These are phyloP conservation scores for Fennellomyces sp. DNA, from an alignment of 371 early-diverging fungal species.

Conservation along the genomic window DNA sequence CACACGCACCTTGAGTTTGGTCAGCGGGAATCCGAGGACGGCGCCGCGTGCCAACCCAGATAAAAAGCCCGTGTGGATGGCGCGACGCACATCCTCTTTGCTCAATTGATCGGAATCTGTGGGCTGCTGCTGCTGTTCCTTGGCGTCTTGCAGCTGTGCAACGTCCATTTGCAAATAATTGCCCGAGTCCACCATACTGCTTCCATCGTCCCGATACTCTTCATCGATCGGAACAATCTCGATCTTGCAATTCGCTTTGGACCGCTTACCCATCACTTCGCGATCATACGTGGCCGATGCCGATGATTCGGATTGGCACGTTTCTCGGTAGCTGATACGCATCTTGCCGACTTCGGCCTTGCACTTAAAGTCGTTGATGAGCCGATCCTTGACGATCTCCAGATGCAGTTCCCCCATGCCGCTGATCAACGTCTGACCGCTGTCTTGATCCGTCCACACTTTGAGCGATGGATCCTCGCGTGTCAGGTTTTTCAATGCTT, in stretches of 20 bases:
- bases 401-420: constrained; percentile 98
- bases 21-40: constrained; percentile 80
- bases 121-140: neutral
- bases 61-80: constrained; percentile 72
- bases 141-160: neutral
- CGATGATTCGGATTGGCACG: constrained; percentile 46
- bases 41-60: constrained; percentile 82
- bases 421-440: constrained; percentile 88
- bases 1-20: constrained; percentile 63
- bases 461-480: constrained; percentile 92
- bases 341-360: constrained; percentile 85
- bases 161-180: constrained; percentile 18
- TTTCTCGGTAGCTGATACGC: constrained; percentile 89
- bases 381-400: constrained; percentile 85
- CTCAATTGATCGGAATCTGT: constrained; percentile 11
- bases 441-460: constrained; percentile 78
- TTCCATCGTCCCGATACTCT: constrained; percentile 26
- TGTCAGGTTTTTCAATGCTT: constrained; percentile 74
- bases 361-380: constrained; percentile 80
- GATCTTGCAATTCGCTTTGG: constrained; percentile 64
- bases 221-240: constrained; percentile 51
- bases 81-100: constrained; percentile 50
- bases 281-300: constrained; percentile 57
- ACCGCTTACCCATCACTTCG: constrained; percentile 75
- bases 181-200: constrained; percentile 30